Evolutionary conservation across 305 asterid genomes (phyloP).

Genomic region (Fraxinus angustifolia): DNA sequence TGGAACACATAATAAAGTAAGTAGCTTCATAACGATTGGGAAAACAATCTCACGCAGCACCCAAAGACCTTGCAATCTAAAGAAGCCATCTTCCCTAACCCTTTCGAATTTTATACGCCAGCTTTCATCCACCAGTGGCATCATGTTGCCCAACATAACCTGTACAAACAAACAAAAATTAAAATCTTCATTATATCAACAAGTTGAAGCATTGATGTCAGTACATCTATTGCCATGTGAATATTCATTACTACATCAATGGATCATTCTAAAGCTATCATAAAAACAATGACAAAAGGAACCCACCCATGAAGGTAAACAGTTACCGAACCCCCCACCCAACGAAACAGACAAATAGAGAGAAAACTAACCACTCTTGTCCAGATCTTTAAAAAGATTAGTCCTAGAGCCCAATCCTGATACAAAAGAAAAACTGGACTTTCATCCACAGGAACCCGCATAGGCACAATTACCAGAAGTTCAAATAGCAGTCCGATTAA

Average conservation of each 20-base stretch:
- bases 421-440: constrained; percentile 94
- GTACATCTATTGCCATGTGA: not conserved
- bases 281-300: not conserved
- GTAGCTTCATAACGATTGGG: constrained; percentile 87
- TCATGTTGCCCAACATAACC: constrained; percentile 92
- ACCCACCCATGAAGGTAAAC: not conserved
- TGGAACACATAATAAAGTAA: constrained; percentile 87
- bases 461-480: constrained; percentile 90
- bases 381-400: constrained; percentile 93
- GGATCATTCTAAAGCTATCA: not conserved
- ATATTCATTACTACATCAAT: not conserved
- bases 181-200: too few species aligned
- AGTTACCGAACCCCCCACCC: not conserved
- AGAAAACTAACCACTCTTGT: constrained; percentile 76
- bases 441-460: constrained; percentile 95
- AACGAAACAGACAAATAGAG: not conserved
- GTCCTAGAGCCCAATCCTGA: constrained; percentile 98
- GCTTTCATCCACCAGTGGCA: constrained; percentile 85
- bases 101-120: constrained; percentile 90
- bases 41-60: constrained; percentile 79
- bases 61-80: constrained; percentile 88
- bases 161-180: constrained; percentile 21
- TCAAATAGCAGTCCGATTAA: constrained; percentile 92
- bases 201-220: not conserved
- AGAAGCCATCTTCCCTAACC: constrained; percentile 91